A percentile compares a stretch with the other conserved stretches of the same genome.
phyloP scores from a whole-genome alignment of 2,329 filamentous ascomycete species.

The Hypoxylon sp. region DNA sequence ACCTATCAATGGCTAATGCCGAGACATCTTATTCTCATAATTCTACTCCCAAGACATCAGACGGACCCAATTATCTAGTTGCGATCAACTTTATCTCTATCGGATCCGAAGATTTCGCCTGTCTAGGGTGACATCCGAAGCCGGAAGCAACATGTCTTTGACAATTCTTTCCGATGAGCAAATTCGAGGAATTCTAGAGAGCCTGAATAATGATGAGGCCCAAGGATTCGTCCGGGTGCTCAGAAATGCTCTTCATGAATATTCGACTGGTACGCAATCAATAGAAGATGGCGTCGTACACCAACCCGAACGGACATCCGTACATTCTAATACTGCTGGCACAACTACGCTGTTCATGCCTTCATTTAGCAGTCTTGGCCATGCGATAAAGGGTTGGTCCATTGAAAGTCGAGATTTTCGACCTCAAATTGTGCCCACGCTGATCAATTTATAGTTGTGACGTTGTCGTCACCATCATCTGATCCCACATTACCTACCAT shows the following conservation, averaged over 20 bases:
- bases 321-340: constrained; percentile 64
- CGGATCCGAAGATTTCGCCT: constrained; percentile 8
- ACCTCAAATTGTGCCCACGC: constrained; percentile 7
- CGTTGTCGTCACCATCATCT: constrained; percentile 64
- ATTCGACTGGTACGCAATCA: constrained; percentile 69
- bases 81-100: constrained; percentile 7
- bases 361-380: constrained; percentile 72
- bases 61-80: constrained; percentile 19
- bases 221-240: constrained; percentile 66
- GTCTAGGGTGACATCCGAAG: constrained; percentile 21
- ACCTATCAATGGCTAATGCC: constrained; percentile 9
- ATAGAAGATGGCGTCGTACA: constrained; percentile 63
- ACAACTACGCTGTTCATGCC: constrained; percentile 82
- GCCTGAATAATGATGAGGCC: constrained; percentile 67
- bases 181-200: constrained; percentile 68
- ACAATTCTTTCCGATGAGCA: constrained; percentile 71
- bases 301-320: constrained; percentile 68
- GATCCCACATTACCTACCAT: constrained; percentile 55
- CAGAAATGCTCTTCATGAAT: constrained; percentile 70
- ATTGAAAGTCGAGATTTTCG: constrained; percentile 19
- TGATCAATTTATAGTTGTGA: constrained; percentile 67
- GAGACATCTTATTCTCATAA: background rate
- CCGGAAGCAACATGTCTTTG: constrained; percentile 64
- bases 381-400: constrained; percentile 75
- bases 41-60: constrained; percentile 1